These are phyloP conservation scores for Penicillium goetzii DNA, from an alignment of 495 filamentous ascomycete species.

Conservation along the genomic window DNA sequence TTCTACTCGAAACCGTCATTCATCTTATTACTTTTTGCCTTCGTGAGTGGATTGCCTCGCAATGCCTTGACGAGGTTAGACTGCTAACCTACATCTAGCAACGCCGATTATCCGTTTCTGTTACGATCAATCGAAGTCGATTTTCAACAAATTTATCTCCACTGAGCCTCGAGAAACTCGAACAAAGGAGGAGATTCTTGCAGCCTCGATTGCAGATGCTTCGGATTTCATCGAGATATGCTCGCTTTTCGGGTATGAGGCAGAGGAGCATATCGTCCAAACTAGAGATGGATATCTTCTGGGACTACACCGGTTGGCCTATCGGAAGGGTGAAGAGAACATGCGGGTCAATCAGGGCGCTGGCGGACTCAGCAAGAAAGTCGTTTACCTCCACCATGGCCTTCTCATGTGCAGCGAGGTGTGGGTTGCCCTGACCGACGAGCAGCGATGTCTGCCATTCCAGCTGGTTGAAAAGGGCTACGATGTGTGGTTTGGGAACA, in stretches of 20 bases:
- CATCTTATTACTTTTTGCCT: constrained; percentile 88
- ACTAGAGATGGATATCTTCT: constrained; percentile 93
- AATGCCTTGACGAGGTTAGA: background rate
- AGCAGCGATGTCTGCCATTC: constrained; percentile 84
- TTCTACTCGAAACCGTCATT: constrained; percentile 78
- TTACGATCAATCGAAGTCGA: constrained; percentile 76
- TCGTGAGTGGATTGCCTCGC: constrained; percentile 58
- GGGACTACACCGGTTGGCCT: constrained; percentile 84
- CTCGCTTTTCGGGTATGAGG: constrained; percentile 82
- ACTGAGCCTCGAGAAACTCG: constrained; percentile 67
- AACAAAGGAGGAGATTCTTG: constrained; percentile 47
- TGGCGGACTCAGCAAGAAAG: constrained; percentile 74
- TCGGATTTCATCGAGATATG: constrained; percentile 93
- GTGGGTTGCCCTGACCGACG: constrained; percentile 91
- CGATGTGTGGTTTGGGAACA: constrained; percentile 98
- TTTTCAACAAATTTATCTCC: constrained; percentile 80
- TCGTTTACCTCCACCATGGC: constrained; percentile 95
- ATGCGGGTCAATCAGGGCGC: constrained; percentile 69
- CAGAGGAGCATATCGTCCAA: constrained; percentile 95
- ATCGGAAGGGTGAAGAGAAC: constrained; percentile 77
- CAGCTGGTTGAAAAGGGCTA: constrained; percentile 88
- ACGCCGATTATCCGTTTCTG: constrained; percentile 77
- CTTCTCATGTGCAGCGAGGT: constrained; percentile 99
- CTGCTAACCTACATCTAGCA: constrained; percentile 53
- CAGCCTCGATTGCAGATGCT: constrained; percentile 63